Percentiles rank a stretch among this genome's conserved stretches.
Evolutionary conservation across 441 rosid genomes (phyloP).

Genomic region (Codiaeum variegatum): DNA sequence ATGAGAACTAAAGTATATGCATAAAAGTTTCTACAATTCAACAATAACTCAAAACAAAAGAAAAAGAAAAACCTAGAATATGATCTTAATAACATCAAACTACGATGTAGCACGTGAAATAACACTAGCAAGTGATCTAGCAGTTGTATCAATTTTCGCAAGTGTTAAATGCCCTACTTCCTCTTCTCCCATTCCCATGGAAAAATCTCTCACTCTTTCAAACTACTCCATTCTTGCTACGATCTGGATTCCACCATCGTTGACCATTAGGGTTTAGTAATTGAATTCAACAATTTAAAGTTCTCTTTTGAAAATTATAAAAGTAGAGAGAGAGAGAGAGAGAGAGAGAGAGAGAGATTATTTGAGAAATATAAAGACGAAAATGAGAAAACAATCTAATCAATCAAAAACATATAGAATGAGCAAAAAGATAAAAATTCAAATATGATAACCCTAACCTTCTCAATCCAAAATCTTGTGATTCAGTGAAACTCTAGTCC

Average conservation of each 20-base stretch:
- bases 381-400: too few species aligned
- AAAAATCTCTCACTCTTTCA: conserved; percentile 7
- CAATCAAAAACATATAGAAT: too few species aligned
- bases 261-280: conserved; percentile 6
- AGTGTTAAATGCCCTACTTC: conserved; percentile 73
- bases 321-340: not conserved
- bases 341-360: not conserved
- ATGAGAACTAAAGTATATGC: not conserved
- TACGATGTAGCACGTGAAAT: conserved; percentile 92
- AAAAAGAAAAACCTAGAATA: conserved; percentile 65
- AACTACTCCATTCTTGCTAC: not conserved
- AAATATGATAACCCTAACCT: not conserved
- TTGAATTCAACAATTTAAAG: too few species aligned
- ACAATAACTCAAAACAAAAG: not conserved
- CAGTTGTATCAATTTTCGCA: conserved; percentile 56
- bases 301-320: not conserved
- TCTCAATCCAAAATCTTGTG: not conserved
- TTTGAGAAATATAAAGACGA: not conserved
- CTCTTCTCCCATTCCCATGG: conserved; percentile 51
- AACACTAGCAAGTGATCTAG: conserved; percentile 81
- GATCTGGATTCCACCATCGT: not conserved
- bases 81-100: conserved; percentile 92
- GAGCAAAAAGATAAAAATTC: not conserved
- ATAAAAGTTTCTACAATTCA: not conserved
- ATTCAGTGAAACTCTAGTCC: conserved; percentile 29